Evolutionary conservation across 1,284 basidiomycete genomes (phyloP), one percentile per base, ranked within the genome.

Genomic region (Marasmius tenuissimus): DNA sequence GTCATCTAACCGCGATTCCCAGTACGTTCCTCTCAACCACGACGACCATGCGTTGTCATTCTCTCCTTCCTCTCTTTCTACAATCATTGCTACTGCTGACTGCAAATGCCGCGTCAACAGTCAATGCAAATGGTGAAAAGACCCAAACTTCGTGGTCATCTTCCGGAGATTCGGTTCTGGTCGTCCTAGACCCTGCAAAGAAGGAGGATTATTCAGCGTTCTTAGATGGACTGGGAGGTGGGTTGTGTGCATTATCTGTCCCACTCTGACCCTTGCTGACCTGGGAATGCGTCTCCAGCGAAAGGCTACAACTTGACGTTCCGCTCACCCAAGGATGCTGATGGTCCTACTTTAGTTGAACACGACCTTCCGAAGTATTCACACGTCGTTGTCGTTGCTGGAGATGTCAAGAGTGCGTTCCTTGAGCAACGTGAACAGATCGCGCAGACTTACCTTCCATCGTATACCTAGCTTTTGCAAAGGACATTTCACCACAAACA

Each of bases 311-410:
- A 93, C 59, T 78, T 97, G 55, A 94, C 91, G 0, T 95, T 95
- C 80, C 87, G 93, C 58, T 79, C 83, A 12, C 91, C 94, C 11
- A 91, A 89, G 72, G 89, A 88, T 55, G 16, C 45, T 20, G 82
- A 85, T 51, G 76, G 77, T 51, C 90, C 92, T 10, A 74, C 82
- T 20, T 76, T 96, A 55, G 79, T 88, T 39, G 81, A 89, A 69
- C 87, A 88, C 73, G 93, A 88, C 66, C 81, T 88, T 49, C 85
- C 90, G 53, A 79, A 84, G 61, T 96, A 92, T 75, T 84, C 89
- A 57, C 94, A 97, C 73, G 83, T 97, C 73, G 85, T 97, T 65
- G 73, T 97, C 64, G 89, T 96, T 66, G 84, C 93, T 1, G 90
- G 94, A 8, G 86, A 91, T 63, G 82, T 89, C 48, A 96, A 95